Base-by-base conservation (phyloP, 768 basidiomycete genomes). In the Rhodosporidiobolus sp. region DNA sequence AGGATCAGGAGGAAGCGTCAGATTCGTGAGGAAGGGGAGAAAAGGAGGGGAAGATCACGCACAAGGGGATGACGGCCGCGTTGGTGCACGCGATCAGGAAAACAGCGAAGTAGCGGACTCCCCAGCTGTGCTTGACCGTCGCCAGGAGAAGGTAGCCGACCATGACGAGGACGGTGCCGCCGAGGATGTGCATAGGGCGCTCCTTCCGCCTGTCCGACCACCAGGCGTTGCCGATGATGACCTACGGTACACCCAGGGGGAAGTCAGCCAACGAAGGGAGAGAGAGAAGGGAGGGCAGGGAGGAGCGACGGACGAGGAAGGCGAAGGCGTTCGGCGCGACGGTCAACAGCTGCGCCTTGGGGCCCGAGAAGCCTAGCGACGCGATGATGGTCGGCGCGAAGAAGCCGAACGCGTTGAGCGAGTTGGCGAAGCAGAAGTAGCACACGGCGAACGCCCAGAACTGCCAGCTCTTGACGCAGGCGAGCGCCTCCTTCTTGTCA, bases 31-130 rank as follows among this genome's bases (percentile, higher is more conserved):
- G 19, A 32, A 28, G 35, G 16, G 45, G 20, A 28, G 34, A 8
- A 28, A 26, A 35, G n/a, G n/a, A n/a, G n/a, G n/a, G n/a, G 17
- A 52, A 28, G 14, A n/a, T 22, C 10, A 49, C 60, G 43, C 10
- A 68, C 60, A 80, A 78, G 9, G 79, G 79, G 48, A 79, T 78
- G 58, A 79, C 77, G 7, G 79, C 78, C 0, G 78, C 72, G 63
- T 80, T 80, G 48, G 78, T 78, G 62, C 79, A 80, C 20, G 78
- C 78, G 49, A 80, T 78, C 49, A 79, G 67, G 62, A 73, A 78
- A 14, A 78, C 72, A 0, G 77, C 79, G 32, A 79, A 58, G 59
- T 78, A 79, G 32, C 79, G 56, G 8, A 73, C 79, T 0, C 63
- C 76, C 43, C 76, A 77, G n/a, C n/a, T n/a, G 24, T 73, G 63